These are phyloP conservation scores for Rutstroemia sp. DNA, from an alignment of 2,329 filamentous ascomycete genomes.

Conservation along the genomic window DNA sequence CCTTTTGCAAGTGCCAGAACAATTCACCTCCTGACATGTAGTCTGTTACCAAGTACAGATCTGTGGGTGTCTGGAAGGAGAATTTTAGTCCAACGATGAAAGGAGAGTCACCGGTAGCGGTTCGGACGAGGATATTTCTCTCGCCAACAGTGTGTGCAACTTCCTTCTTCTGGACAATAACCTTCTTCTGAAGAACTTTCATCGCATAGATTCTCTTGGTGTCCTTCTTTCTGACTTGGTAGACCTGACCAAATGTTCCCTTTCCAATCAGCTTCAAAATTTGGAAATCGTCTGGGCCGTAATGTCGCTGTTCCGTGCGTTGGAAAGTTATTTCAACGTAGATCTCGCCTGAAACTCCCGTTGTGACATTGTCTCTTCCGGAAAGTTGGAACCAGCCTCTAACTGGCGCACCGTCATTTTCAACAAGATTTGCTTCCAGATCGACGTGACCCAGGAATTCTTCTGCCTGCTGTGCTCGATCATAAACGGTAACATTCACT, in stretches of 20 bases:
- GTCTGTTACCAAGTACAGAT: conserved; percentile 96
- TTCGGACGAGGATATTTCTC: conserved; percentile 93
- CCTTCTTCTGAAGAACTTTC: conserved; percentile 99
- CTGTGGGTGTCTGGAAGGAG: conserved; percentile 94
- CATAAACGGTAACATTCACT: conserved; percentile 90
- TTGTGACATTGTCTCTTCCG: conserved; percentile 66
- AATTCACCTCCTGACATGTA: conserved; percentile 99
- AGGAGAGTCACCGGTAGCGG: conserved; percentile 88
- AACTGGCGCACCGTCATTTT: conserved; percentile 62
- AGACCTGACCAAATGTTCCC: conserved; percentile 96
- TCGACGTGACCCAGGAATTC: conserved; percentile 88
- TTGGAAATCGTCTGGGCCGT: conserved; percentile 91
- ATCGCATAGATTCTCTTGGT: conserved; percentile 95
- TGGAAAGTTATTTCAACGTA: conserved; percentile 83
- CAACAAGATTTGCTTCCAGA: conserved; percentile 59
- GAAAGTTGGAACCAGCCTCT: conserved; percentile 81
- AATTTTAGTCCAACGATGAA: conserved; percentile 99
- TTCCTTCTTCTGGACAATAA: conserved; percentile 99
- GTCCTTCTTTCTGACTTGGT: conserved; percentile 96
- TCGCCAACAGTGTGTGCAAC: conserved; percentile 96
- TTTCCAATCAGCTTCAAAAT: conserved; percentile 96
- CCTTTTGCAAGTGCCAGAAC: conserved; percentile 98
- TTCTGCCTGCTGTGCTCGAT: conserved; percentile 70
- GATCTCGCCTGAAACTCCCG: conserved; percentile 74
- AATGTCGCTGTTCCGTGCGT: conserved; percentile 80